Conservation (phyloP, 768 basidiomycete genomes). For the Trametes maxima region DNA sequence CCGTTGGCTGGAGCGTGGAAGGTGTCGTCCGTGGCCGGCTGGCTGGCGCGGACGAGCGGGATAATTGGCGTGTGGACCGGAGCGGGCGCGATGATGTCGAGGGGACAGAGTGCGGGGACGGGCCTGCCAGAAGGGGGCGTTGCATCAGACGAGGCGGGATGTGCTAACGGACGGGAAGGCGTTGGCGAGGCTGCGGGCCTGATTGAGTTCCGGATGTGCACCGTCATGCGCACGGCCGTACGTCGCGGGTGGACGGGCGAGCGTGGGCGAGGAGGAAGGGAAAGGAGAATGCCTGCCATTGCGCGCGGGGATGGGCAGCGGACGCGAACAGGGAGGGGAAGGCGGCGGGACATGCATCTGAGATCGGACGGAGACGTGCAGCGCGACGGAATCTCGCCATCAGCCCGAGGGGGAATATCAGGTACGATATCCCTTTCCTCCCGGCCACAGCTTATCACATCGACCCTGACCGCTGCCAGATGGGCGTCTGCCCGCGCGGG, state of each 20-base stretch:
- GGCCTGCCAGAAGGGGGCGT: conserved; percentile 1
- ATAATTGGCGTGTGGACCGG: neutral
- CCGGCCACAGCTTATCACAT: conserved; percentile 27
- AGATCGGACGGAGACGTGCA: conserved; percentile 12
- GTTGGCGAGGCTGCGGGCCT: conserved; percentile 10
- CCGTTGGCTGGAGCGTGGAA: no score
- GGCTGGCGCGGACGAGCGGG: neutral
- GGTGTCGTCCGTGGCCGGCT: no score
- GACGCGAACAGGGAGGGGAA: neutral
- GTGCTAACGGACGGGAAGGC: conserved; percentile 2
- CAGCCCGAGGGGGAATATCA: conserved; percentile 11
- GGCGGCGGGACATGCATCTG: neutral
- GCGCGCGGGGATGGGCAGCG: neutral
- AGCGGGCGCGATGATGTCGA: conserved; percentile 1
- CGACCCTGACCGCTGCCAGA: conserved; percentile 23
- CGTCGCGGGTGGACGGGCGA: neutral
- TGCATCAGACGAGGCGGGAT: conserved; percentile 10
- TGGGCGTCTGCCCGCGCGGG: conserved; percentile 15
- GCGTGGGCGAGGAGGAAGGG: neutral
- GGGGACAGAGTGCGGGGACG: conserved; percentile 2
- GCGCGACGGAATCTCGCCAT: conserved; percentile 9
- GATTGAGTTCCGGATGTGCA: conserved; percentile 13
- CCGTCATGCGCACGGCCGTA: neutral
- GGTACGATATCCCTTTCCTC: conserved; percentile 22
- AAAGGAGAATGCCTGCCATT: neutral